Percentiles rank a stretch among this genome's conserved stretches.
These are phyloP conservation scores for Tolypocladium sp. DNA, from an alignment of 2,329 filamentous ascomycete species.

Conservation along the genomic window DNA sequence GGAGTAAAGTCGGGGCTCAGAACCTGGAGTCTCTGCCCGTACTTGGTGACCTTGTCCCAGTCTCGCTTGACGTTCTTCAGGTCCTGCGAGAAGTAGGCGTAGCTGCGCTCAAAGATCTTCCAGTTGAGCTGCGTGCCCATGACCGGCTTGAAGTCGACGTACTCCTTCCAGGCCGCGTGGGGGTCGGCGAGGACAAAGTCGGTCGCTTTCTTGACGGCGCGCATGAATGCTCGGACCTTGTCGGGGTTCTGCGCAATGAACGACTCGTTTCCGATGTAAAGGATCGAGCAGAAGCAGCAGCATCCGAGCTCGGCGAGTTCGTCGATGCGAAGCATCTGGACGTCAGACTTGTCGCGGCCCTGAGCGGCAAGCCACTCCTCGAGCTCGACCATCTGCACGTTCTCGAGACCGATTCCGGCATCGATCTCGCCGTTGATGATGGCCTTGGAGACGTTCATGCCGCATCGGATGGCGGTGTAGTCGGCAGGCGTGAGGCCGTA, in stretches of 20 bases:
- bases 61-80: slow-evolving; percentile 67
- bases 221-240: slow-evolving; percentile 58
- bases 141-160: slow-evolving; percentile 61
- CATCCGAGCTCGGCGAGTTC: slow-evolving; percentile 71
- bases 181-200: slow-evolving; percentile 61
- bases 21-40: slow-evolving; percentile 65
- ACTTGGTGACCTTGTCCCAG: slow-evolving; percentile 69
- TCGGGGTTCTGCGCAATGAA: slow-evolving; percentile 60
- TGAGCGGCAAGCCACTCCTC: slow-evolving; percentile 64
- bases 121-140: slow-evolving; percentile 61
- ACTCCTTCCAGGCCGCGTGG: slow-evolving; percentile 55
- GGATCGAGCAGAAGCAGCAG: slow-evolving; percentile 76
- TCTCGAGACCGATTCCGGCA: slow-evolving; percentile 68
- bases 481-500: slow-evolving; percentile 65
- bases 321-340: slow-evolving; percentile 75
- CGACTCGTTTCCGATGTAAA: slow-evolving; percentile 69
- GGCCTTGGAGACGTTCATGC: slow-evolving; percentile 73
- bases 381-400: slow-evolving; percentile 76
- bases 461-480: slow-evolving; percentile 69
- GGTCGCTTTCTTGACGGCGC: slow-evolving; percentile 65
- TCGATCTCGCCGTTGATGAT: slow-evolving; percentile 66
- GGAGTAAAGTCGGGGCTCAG: slow-evolving; percentile 53
- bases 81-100: slow-evolving; percentile 66
- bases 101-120: slow-evolving; percentile 74
- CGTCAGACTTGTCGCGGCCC: slow-evolving; percentile 54